These are phyloP conservation scores for Sugiyamaella lignohabitans DNA, from an alignment of 805 yeast species.

Conservation along the genomic window DNA sequence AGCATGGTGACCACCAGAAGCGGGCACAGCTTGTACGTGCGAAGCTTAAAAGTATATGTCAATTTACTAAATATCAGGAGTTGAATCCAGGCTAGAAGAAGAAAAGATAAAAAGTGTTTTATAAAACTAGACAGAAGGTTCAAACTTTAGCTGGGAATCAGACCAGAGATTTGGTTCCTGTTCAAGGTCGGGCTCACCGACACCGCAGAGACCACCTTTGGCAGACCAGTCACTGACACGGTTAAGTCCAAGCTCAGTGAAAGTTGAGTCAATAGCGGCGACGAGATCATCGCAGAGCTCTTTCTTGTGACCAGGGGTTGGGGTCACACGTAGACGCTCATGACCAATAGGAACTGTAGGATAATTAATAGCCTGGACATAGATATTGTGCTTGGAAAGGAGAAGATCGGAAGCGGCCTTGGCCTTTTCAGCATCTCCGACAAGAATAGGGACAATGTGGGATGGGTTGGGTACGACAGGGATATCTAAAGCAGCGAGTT, in stretches of 20 bases:
- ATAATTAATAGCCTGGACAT: conserved; percentile 97
- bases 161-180: conserved; percentile 79
- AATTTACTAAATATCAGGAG: background rate
- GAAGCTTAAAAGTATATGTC: background rate
- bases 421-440: conserved; percentile 92
- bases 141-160: conserved; percentile 54
- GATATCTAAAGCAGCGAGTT: conserved; percentile 62
- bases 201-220: conserved; percentile 87
- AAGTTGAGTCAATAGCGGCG: conserved; percentile 73
- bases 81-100: background rate
- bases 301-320: conserved; percentile 91
- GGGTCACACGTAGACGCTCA: conserved; percentile 96
- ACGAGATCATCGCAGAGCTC: conserved; percentile 71
- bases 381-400: conserved; percentile 75
- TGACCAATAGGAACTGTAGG: conserved; percentile 96
- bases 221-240: conserved; percentile 71
- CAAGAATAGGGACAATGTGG: conserved; percentile 90
- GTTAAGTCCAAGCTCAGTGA: conserved; percentile 64
- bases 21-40: background rate
- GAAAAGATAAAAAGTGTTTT: background rate
- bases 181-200: conserved; percentile 47
- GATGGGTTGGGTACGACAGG: conserved; percentile 98
- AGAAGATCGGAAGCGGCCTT: conserved; percentile 85
- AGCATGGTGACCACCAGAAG: background rate
- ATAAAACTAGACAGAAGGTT: conserved; percentile 7